Base-by-base conservation (phyloP, 495 filamentous ascomycete species). In the Talaromyces liani region DNA sequence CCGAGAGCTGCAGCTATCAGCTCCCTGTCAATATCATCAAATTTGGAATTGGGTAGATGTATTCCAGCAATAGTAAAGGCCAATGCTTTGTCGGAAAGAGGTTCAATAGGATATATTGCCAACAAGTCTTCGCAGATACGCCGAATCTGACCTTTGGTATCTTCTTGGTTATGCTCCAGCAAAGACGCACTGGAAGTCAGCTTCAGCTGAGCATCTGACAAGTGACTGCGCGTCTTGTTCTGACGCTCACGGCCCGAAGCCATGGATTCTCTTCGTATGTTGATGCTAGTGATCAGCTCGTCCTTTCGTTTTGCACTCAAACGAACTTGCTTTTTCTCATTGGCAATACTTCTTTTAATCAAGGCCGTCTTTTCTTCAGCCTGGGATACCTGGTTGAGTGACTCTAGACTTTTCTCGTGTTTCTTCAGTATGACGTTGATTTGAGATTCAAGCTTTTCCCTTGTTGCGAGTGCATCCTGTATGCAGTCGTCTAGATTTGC, bases 401-500 rank as follows among this genome's bases (percentile, higher is more conserved):
- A 74, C 0, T 69, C 65, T n/a, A 82, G 67, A 1, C 74, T 71
- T 22, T 64, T 68, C 62, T 80, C 75, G 58, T 84, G 83, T 9
- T 80, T 72, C 20, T 86, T 75, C 16, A 98, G 77, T 20, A 96
- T 81, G 1, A 78, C 74, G 68, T 86, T 90, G 65, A 98, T 96
- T 65, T 97, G 91, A 8, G 81, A 72, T 9, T 91, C 84, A 8
- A 98, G 74, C 58, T 82, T 82, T 63, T 90, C 87, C 4, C 90
- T 83, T 0, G 91, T 97, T 1, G 84, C 82, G 0, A 97, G 72
- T 5, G 93, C 92, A 69, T 98, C 94, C 73, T 96, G 90, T 36
- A 98, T 89, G 64, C 92, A 96, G 68, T 92, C 89, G 64, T 97
- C 92, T 41, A 98, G 78, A 60, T 91, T 97, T 14, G 90, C 88